Evolutionary conservation across 805 yeast species (phyloP), one percentile per base, ranked within the genome.

Genomic region (Priceomyces melissophilus): DNA sequence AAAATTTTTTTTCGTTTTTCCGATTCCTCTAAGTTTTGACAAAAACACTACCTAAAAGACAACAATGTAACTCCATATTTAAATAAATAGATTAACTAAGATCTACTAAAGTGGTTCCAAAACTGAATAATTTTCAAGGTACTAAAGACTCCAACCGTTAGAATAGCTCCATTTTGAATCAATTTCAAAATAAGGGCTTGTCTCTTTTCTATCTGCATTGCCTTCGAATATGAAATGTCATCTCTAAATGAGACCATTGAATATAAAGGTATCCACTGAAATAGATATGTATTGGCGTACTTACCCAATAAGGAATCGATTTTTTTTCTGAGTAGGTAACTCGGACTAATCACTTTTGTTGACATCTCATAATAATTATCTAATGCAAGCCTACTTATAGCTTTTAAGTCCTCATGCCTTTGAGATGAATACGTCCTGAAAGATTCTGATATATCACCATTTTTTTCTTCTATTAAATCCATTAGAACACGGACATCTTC

Each of bases 171-270:
- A 33, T 49, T 48, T 46, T 61, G 61, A 16, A 62, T 45, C 11
- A 26, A 14, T 23, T 57, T 58, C 37, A 88, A 56, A 3, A 86
- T 71, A 10, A 45, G 54, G 28, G 67, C 69, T 60, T 88, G 96
- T 39, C 76, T 66, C 32, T 61, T 57, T 37, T 79, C 79, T 28
- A 72, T 69, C 7, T 58, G 57, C 10, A 86, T 70, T 1, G 95
- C 95, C 39, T 71, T 69, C 1, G 88, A 75, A 55, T 90, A 90
- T 8, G 84, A 70, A 27, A 89, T 82, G 56, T 90, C 96, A 5
- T 82, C 79, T 46, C 96, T 71, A 66, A 90, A 90, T 1, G 96
- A 84, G 2, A 90, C 87, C 97, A 90, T 89, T 8, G 96, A 82
- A 61, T 90, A 90, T 52, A 90, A 67, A 1, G 96, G 96, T 26